Percentiles rank a stretch among this genome's conserved stretches.
phyloP scores from a whole-genome alignment of 495 filamentous ascomycete genomes.

The Xylaria nigripes region DNA sequence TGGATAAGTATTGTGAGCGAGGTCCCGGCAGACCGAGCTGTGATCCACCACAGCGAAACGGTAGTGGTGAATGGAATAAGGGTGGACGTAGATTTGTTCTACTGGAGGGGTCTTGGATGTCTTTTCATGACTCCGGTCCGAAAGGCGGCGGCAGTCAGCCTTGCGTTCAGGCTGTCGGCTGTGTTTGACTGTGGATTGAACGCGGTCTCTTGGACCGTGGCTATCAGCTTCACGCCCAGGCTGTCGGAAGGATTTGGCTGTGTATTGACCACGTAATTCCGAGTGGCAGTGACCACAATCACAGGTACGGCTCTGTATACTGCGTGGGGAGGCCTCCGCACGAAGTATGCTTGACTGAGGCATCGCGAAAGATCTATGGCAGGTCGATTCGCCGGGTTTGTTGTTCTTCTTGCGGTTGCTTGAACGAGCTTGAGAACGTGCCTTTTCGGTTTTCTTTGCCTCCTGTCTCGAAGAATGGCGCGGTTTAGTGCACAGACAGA shows the following conservation, averaged over 20 bases:
- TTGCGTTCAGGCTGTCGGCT: no score
- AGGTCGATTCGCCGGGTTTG: not conserved
- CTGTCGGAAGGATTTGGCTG: not conserved
- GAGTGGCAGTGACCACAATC: not conserved
- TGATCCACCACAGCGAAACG: constrained; percentile 22
- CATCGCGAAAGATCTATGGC: not conserved
- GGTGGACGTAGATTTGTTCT: constrained; percentile 15
- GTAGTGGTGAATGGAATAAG: constrained; percentile 11
- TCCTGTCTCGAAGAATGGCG: not conserved
- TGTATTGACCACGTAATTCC: not conserved
- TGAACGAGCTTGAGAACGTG: not conserved
- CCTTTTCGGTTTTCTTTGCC: not conserved
- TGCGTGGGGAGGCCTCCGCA: no score
- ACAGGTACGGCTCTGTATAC: not conserved
- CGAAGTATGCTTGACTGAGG: no score
- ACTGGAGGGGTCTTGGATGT: not conserved
- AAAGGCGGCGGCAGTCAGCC: no score
- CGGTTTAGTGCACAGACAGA: constrained; percentile 3
- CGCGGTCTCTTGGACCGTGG: not conserved
- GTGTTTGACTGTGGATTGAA: not conserved
- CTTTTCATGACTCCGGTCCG: no score
- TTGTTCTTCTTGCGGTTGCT: not conserved
- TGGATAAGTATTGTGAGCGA: not conserved
- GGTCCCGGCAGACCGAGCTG: constrained; percentile 2
- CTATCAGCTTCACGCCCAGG: not conserved